Evolutionary conservation across 1,284 basidiomycete genomes (phyloP), one percentile per base, ranked within the genome.

Genomic region (Cutaneotrichosporon dermatis): DNA sequence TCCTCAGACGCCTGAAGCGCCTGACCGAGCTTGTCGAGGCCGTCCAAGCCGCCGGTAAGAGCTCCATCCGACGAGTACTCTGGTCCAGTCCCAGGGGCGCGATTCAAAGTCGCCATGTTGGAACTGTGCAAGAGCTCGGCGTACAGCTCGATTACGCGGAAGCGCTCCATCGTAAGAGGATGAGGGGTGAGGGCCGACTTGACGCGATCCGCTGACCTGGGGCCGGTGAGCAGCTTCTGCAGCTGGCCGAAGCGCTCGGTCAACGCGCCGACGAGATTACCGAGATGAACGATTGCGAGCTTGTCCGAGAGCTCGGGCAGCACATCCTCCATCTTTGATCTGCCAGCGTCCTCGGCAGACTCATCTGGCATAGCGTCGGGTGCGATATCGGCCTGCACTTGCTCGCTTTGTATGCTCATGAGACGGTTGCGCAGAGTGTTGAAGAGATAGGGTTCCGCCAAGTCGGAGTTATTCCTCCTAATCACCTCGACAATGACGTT

Each of bases 361-460:
- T 88, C 86, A 41, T 87, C 86, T 48, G 77, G 76, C 33, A 25
- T 15, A 11, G 59, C 58, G 37, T 55, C 62, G 1, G 61, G 57
- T 8, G 56, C 57, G 3, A 61, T 34, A 2, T 64, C 60, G n/a
- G 34, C 42, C 7, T 51, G 48, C 49, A 62, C 56, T 11, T 53
- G 58, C 51, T 63, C 60, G 53, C 57, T 60, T 49, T 63, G 70
- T 6, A 92, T 84, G 59, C 88, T 86, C 65, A 96, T 92, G 36
- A 97, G 83, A 51, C 91, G 85, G 73, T 94, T 92, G 52, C 93
- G 87, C 46, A 97, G 80, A 1, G 91, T 93, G 74, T 97, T 92
- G 80, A 97, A 96, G n/a, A 98, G 83, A 76, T 95, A 96, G 12
- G 94, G 95, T 79, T 99, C 96, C 72, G 96, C 95, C 76, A 94